Evolutionary conservation across 768 basidiomycete genomes (phyloP), one percentile per base, ranked within the genome.

Genomic region (Tubosaeta sp.): DNA sequence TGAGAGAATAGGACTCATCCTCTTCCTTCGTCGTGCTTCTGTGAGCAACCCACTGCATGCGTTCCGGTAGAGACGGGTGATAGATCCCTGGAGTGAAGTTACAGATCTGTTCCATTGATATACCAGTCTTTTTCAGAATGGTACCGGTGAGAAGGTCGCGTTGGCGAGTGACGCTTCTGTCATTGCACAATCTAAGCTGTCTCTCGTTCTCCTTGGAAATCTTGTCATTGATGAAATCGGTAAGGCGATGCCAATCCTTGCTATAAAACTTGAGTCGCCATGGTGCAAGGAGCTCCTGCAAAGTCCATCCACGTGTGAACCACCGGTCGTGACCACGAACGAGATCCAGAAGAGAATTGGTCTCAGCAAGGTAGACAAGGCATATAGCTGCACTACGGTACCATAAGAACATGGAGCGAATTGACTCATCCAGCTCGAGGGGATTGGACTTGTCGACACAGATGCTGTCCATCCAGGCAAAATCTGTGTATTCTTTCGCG

Each of bases 371-470:
- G 12, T 51, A 39, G n/a, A 45, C 19, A 11, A 50, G 21, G 34
- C 49, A 50, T n/a, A 50, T 25, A 12, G n/a, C 4, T 2, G 49
- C 49, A n/a, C 8, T 29, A 22, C 44, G 43, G 31, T 51, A 51
- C 43, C 49, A 51, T 6, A 6, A 18, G 30, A 44, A 44, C 49
- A 51, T 51, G 29, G 49, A 51, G 16, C 49, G 49, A 10, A 51
- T 51, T 2, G 49, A 35, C 24, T 45, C 49, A 3, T 51, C 43
- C 21, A 45, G 16, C n/a, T 51, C 49, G 1, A 36, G 13, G 29
- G 30, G 22, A 16, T 21, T 29, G 1, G 34, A 19, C 12, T 39
- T 39, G 16, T 51, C 21, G 43, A 51, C 39, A 27, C 43, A 51
- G 29, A 25, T 12, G 7, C n/a, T 44, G 36, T 51, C 49, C 10